Base-by-base conservation (phyloP, 805 yeast genomes). In the Wickerhamiella allomyrinae region DNA sequence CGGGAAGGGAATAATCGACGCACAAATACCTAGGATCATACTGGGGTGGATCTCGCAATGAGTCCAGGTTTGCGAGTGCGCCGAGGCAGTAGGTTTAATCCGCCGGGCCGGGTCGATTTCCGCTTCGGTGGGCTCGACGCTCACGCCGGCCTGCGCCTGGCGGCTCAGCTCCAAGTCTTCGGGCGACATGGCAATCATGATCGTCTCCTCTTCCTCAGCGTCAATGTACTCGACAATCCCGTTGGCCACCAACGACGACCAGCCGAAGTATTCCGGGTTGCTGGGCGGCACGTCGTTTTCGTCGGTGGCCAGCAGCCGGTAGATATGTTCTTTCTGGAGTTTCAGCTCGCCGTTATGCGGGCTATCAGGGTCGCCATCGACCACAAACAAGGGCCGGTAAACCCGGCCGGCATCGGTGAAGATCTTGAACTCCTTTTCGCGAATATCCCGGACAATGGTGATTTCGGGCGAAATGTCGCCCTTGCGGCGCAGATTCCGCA, bases 41-140 rank as follows among this genome's bases (percentile, higher is more conserved):
- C 94, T 81, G 15, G 98, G 98, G 66, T 91, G 98, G 58, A 91
- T 87, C 66, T 91, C 98, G 74, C 98, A 91, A 63, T 91, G 98
- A 0, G 98, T 91, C 69, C 84, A 91, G 2, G 97, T 86, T 50
- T 78, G 82, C 1, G 76, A 70, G 54, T 77, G 76, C 20, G 76
- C 72, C 40, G 69, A 67, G 48, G 66, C 69, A 13, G 71, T 65
- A 15, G 84, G 77, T 61, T 79, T 87, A 57, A 91, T 83, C 66
- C 98, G 77, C 62, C 78, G 77, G 2, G 37, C 37, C 4, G 37
- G 40, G n/a, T 39, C 48, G 14, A 23, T 39, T 3, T 41, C 45
- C 10, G n/a, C 29, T 21, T 23, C 39, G n/a, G 44, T 44, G 10
- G 40, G 44, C 19, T 68, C 65, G 37, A 49, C 45, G 33, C 52